Percentiles rank a stretch among this genome's conserved stretches.
phyloP scores from a whole-genome alignment of 2,329 filamentous ascomycete species.

The Tympanopsis confertula region DNA sequence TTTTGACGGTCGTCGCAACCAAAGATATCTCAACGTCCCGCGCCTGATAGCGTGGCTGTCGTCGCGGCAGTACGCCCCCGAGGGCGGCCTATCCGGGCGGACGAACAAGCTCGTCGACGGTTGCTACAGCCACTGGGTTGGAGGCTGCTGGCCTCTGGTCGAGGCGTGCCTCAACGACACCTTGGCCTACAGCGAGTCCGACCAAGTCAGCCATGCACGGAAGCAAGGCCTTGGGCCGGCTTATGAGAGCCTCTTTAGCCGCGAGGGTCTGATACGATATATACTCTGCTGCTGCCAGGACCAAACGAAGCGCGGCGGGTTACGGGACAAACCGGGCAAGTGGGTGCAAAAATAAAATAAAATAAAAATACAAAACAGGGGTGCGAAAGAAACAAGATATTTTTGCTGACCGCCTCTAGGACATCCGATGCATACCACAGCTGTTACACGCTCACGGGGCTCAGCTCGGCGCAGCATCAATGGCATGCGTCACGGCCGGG shows the following conservation, averaged over 20 bases:
- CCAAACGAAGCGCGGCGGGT: conserved; percentile 56
- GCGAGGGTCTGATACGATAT: conserved; percentile 77
- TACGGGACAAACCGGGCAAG: conserved; percentile 90
- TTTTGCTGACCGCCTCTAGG: conserved; percentile 30
- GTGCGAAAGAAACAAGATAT: no score
- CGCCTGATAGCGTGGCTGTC: conserved; percentile 78
- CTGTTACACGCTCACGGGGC: conserved; percentile 77
- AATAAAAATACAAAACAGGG: neutral
- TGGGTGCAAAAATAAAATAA: conserved; percentile 32
- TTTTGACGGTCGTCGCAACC: conserved; percentile 7
- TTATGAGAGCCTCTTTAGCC: conserved; percentile 55
- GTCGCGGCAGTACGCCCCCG: conserved; percentile 76
- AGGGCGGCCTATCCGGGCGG: conserved; percentile 84
- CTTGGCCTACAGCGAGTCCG: conserved; percentile 10
- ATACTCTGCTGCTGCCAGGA: conserved; percentile 83
- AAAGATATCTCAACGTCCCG: conserved; percentile 65
- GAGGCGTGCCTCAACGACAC: conserved; percentile 62
- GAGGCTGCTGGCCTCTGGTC: conserved; percentile 83
- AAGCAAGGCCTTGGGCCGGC: conserved; percentile 2
- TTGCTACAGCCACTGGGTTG: conserved; percentile 97
- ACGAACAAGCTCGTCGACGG: conserved; percentile 97
- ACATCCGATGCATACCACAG: conserved; percentile 82
- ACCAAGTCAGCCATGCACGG: conserved; percentile 2
- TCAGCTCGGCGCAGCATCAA: conserved; percentile 68
- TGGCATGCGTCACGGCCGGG: conserved; percentile 12